phyloP scores from a whole-genome alignment of 2,329 filamentous ascomycete species.

The Colletotrichum costaricense region DNA sequence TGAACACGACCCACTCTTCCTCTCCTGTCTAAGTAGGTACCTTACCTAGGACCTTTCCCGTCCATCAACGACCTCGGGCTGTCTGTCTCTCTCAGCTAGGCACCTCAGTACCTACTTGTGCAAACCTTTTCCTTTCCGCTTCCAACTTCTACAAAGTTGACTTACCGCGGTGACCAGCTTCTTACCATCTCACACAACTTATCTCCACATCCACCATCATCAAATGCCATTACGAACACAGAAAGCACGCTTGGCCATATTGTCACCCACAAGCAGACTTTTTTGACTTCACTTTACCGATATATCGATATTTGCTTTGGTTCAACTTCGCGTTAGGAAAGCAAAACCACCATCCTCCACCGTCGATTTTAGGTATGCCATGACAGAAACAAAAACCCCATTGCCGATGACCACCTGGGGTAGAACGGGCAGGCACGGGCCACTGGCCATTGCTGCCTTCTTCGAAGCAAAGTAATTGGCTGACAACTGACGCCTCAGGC shows the following conservation, averaged over 20 bases:
- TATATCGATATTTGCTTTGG: not conserved
- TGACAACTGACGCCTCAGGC: slow-evolving; percentile 30
- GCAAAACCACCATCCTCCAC: not conserved
- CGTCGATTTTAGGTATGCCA: slow-evolving; percentile 31
- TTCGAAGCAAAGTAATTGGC: slow-evolving; percentile 21
- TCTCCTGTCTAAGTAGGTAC: not conserved
- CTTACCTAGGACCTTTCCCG: not conserved
- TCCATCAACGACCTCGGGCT: too few relatives aligned
- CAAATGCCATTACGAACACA: not conserved
- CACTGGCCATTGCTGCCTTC: slow-evolving; percentile 15
- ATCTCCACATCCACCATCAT: not conserved
- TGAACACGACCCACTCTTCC: not conserved
- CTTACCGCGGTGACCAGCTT: not conserved
- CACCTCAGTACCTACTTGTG: not conserved
- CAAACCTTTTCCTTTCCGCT: not conserved
- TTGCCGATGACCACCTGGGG: slow-evolving; percentile 12
- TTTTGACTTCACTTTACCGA: not conserved
- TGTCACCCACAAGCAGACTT: not conserved
- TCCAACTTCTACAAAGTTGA: not conserved
- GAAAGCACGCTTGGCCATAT: not conserved
- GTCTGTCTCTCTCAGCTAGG: too few relatives aligned
- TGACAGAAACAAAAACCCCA: slow-evolving; percentile 13
- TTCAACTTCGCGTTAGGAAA: not conserved
- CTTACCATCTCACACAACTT: not conserved
- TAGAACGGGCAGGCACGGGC: slow-evolving; percentile 30